Percentiles rank a stretch among this genome's conserved stretches.
Evolutionary conservation across 2,329 filamentous ascomycete genomes (phyloP).

Genomic region (Trichoderma brevicompactum): DNA sequence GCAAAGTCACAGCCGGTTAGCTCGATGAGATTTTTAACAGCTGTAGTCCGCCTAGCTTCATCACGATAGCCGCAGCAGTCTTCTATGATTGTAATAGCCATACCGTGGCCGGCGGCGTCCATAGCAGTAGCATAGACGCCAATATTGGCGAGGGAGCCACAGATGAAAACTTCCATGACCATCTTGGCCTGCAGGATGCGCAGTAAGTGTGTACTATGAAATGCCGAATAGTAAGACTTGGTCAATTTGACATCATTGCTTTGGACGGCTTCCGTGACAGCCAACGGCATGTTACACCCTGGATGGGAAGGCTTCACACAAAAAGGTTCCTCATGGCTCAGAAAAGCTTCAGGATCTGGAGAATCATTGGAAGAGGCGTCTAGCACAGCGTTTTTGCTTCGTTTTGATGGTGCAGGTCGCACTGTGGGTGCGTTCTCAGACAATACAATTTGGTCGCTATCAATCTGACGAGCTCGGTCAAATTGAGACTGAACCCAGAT

Average conservation of each 20-base stretch:
- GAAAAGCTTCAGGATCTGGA: constrained; percentile 51
- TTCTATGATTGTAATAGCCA: constrained; percentile 82
- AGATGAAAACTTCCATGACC: constrained; percentile 87
- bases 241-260: constrained; percentile 56
- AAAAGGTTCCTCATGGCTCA: constrained; percentile 47
- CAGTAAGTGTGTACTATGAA: constrained; percentile 74
- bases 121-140: constrained; percentile 90
- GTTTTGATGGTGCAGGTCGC: constrained; percentile 27
- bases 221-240: constrained; percentile 88
- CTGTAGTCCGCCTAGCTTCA: constrained; percentile 68
- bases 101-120: constrained; percentile 85
- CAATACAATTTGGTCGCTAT: constrained; percentile 57
- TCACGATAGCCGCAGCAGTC: constrained; percentile 86
- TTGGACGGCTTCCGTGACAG: constrained; percentile 50
- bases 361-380: constrained; percentile 17
- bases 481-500: constrained; percentile 86
- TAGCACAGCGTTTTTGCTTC: constrained; percentile 21
- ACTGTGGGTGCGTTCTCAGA: constrained; percentile 41
- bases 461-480: constrained; percentile 61
- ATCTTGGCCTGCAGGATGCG: constrained; percentile 80
- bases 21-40: constrained; percentile 71
- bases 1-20: constrained; percentile 74
- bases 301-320: constrained; percentile 52
- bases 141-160: constrained; percentile 83
- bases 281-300: constrained; percentile 52